Evolutionary conservation across 805 yeast genomes (phyloP).

Genomic region (Cyberlindnera japonica): DNA sequence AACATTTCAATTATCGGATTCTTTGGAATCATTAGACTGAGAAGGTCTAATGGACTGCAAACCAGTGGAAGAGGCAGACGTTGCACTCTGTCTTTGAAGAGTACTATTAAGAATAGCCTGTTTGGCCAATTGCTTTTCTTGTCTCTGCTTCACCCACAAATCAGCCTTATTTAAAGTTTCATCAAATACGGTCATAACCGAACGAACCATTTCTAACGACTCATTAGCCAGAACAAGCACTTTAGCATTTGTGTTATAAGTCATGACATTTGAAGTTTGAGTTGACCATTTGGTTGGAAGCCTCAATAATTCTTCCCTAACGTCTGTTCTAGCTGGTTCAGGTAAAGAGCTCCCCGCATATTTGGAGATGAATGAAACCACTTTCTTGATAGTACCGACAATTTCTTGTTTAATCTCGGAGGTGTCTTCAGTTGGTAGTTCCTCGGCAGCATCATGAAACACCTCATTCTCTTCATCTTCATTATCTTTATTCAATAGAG

Average conservation of each 20-base stretch:
- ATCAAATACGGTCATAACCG: slow-evolving; percentile 79
- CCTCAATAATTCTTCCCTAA: slow-evolving; percentile 70
- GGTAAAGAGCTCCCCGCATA: slow-evolving; percentile 75
- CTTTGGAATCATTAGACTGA: no score
- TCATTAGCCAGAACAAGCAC: slow-evolving; percentile 84
- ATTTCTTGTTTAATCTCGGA: slow-evolving; percentile 70
- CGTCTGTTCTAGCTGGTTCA: slow-evolving; percentile 74
- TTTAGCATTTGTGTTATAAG: slow-evolving; percentile 53
- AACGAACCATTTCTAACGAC: slow-evolving; percentile 76
- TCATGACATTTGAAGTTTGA: slow-evolving; percentile 21
- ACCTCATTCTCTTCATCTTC: slow-evolving; percentile 28
- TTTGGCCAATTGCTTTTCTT: slow-evolving; percentile 32
- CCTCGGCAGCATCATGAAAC: slow-evolving; percentile 32
- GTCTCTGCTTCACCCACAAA: slow-evolving; percentile 62
- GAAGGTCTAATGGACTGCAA: no score
- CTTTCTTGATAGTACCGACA: slow-evolving; percentile 83
- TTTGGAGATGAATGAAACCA: slow-evolving; percentile 79
- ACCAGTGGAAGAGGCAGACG: not conserved
- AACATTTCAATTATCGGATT: not conserved
- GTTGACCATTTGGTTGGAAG: slow-evolving; percentile 74
- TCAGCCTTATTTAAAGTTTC: slow-evolving; percentile 85
- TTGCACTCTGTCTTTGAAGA: slow-evolving; percentile 13
- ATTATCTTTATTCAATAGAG: slow-evolving; percentile 6
- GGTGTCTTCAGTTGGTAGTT: slow-evolving; percentile 22
- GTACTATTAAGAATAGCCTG: slow-evolving; percentile 27